These are phyloP conservation scores for Saxophila tyrrhenica DNA, from an alignment of 495 filamentous ascomycete species.

Conservation along the genomic window DNA sequence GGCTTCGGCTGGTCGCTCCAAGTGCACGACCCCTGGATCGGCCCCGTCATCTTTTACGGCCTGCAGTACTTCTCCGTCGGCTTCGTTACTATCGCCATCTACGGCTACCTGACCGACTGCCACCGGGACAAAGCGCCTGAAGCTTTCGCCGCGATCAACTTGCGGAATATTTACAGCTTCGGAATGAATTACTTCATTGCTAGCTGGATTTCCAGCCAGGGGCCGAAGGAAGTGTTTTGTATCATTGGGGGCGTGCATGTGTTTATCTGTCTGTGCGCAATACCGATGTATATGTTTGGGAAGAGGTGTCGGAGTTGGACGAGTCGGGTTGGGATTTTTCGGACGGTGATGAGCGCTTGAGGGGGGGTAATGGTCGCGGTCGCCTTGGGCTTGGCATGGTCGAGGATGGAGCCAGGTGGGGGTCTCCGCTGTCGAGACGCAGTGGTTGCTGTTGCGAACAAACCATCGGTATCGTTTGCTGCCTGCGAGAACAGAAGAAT, in stretches of 20 bases:
- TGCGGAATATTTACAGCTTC: constrained; percentile 41
- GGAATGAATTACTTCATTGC: constrained; percentile 45
- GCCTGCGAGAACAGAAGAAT: too few relatives aligned
- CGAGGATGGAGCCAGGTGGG: too few relatives aligned
- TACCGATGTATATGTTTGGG: constrained; percentile 45
- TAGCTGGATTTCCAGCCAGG: constrained; percentile 37
- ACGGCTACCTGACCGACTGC: constrained; percentile 43
- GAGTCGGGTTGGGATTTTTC: neutral
- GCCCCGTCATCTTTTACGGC: constrained; percentile 42
- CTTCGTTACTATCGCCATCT: constrained; percentile 40
- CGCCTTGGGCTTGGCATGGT: too few relatives aligned
- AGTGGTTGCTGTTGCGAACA: too few relatives aligned
- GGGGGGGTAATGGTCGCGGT: too few relatives aligned
- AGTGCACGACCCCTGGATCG: constrained; percentile 42
- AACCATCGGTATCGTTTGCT: too few relatives aligned
- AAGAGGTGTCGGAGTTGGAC: constrained; percentile 37
- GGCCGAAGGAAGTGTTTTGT: constrained; percentile 38
- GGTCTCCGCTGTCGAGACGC: too few relatives aligned
- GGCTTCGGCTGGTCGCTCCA: constrained; percentile 48
- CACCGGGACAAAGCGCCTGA: constrained; percentile 42
- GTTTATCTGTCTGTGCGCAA: constrained; percentile 36
- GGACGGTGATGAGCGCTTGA: neutral
- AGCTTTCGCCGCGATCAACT: constrained; percentile 46
- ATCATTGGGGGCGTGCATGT: constrained; percentile 38
- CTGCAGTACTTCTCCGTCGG: constrained; percentile 42